A percentile compares a stretch with the other conserved stretches of the same genome.
Evolutionary conservation across 495 filamentous ascomycete species (phyloP).

Genomic region (Talaromyces stipitatus): DNA sequence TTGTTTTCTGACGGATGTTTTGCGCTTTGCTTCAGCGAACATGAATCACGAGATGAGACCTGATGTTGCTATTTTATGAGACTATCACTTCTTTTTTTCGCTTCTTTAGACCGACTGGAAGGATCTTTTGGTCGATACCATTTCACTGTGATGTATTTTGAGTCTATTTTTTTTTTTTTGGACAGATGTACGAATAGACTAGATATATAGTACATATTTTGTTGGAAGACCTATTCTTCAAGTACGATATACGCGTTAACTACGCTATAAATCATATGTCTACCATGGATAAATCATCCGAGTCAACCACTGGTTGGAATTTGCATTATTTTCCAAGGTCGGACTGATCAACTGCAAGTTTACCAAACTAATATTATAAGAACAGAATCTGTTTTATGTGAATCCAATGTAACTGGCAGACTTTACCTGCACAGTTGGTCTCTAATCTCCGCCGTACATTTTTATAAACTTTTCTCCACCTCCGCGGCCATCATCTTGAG

Average conservation of each 20-base stretch:
- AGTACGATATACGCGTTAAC: too few species aligned
- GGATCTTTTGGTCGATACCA: neutral
- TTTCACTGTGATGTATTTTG: neutral
- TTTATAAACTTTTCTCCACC: constrained; percentile 1
- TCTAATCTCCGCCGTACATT: constrained; percentile 15
- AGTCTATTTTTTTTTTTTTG: neutral
- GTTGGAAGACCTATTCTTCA: neutral
- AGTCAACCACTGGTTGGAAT: too few species aligned
- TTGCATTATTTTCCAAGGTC: too few species aligned
- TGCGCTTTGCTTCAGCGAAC: neutral
- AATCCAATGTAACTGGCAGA: too few species aligned
- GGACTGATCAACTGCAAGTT: too few species aligned
- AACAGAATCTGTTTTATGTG: too few species aligned
- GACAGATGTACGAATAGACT: neutral
- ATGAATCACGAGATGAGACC: constrained; percentile 15
- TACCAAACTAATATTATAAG: too few species aligned
- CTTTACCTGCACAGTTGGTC: constrained; percentile 11
- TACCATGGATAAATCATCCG: neutral
- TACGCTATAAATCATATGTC: too few species aligned
- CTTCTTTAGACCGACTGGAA: constrained; percentile 4
- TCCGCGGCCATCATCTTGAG: neutral
- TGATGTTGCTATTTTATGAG: constrained; percentile 15
- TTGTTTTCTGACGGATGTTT: neutral
- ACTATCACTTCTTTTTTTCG: constrained; percentile 25
- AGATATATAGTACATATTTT: neutral